Conservation (phyloP, 768 basidiomycete species). For the Favolaschia claudopus region DNA sequence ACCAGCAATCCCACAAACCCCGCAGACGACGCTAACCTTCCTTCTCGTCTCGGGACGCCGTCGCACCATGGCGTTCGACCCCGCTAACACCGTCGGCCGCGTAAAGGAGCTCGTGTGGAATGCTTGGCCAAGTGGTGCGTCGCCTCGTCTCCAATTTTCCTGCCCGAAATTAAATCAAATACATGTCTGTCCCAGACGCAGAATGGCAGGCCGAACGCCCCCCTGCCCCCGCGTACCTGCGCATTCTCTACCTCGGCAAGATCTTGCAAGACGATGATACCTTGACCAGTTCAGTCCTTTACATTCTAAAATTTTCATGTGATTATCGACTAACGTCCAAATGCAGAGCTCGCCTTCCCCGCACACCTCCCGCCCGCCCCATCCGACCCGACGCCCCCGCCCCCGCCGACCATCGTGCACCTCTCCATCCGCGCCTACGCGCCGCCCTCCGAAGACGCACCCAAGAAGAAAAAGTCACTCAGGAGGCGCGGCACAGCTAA, state of each 20-base stretch:
- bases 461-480: constrained; percentile 62
- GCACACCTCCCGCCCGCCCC: constrained; percentile 41
- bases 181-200: constrained; percentile 31
- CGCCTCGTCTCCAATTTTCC: neutral
- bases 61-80: constrained; percentile 77
- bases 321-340: neutral
- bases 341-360: constrained; percentile 50
- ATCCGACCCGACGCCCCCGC: constrained; percentile 30
- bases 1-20: constrained; percentile 58
- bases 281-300: constrained; percentile 58
- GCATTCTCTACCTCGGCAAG: constrained; percentile 79
- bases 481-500: constrained; percentile 2
- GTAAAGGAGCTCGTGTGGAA: constrained; percentile 89
- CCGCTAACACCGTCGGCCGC: constrained; percentile 75
- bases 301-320: neutral
- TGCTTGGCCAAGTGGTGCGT: constrained; percentile 77
- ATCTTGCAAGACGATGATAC: constrained; percentile 88
- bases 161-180: neutral
- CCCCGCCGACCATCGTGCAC: constrained; percentile 72
- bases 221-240: constrained; percentile 77
- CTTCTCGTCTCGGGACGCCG: constrained; percentile 74
- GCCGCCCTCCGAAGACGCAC: constrained; percentile 54
- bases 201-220: constrained; percentile 86
- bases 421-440: constrained; percentile 72
- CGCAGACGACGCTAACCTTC: constrained; percentile 74